Conservation (phyloP, 2,329 filamentous ascomycete genomes). For the Botrytis sinoallii region DNA sequence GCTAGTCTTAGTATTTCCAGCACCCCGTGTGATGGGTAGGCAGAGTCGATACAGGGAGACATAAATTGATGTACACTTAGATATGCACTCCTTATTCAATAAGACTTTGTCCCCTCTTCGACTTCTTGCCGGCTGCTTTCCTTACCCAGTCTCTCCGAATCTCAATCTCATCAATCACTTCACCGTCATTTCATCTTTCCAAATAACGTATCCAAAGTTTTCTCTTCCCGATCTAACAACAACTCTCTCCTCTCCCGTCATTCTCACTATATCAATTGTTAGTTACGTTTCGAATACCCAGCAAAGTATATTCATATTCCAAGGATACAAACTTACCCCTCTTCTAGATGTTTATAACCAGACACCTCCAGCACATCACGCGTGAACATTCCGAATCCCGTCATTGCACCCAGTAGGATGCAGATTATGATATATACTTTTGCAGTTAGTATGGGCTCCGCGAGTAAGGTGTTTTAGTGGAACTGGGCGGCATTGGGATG, state of each 20-base stretch:
- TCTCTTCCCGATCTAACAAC: neutral
- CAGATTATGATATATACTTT: conserved; percentile 31
- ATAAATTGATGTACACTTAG: neutral
- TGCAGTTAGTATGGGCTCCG: neutral
- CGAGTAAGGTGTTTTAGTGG: neutral
- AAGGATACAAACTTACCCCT: neutral
- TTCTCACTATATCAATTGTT: neutral
- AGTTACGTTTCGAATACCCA: neutral
- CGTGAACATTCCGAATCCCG: conserved; percentile 30
- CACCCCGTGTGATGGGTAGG: neutral
- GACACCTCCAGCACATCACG: conserved; percentile 22
- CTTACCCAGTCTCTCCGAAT: neutral
- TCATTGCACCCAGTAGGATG: conserved; percentile 26
- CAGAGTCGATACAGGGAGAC: neutral
- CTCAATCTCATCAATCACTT: neutral
- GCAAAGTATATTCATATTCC: neutral
- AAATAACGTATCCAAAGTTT: neutral
- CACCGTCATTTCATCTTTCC: neutral
- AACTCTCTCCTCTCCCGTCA: neutral
- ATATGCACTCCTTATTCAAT: neutral
- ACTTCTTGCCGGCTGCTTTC: neutral
- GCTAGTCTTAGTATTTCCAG: neutral
- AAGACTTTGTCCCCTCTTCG: neutral
- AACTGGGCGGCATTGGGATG: neutral
- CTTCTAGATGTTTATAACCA: neutral